Evolutionary conservation across 192 early-diverging fungal species (phyloP).

Genomic region (Pilaira anomala): DNA sequence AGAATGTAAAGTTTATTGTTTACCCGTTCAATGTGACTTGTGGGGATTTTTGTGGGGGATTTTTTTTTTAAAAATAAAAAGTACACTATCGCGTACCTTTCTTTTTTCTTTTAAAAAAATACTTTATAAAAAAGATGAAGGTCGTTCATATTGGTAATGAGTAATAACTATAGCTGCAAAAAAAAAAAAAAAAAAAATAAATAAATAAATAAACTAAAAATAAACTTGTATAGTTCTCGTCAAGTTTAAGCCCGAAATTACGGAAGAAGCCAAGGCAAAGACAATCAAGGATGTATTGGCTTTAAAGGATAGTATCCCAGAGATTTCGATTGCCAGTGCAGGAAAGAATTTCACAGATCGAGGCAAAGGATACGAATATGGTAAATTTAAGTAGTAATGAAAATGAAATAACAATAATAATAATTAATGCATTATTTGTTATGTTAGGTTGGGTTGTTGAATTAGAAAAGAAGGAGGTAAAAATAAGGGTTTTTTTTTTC

Average conservation of each 20-base stretch:
- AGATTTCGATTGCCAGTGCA: slow-evolving; percentile 22
- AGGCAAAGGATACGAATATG: slow-evolving; percentile 31
- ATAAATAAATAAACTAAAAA: not conserved
- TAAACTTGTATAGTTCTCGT: slow-evolving; percentile 18
- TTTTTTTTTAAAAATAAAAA: no score
- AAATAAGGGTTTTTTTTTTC: not conserved
- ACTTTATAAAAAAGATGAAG: slow-evolving; percentile 13
- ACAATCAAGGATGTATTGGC: slow-evolving; percentile 20
- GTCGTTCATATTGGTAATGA: slow-evolving; percentile 24
- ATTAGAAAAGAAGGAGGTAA: slow-evolving; percentile 34
- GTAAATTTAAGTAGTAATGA: not conserved
- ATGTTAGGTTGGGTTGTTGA: slow-evolving; percentile 39
- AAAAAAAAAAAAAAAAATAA: not conserved
- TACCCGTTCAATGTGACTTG: no score
- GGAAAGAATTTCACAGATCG: slow-evolving; percentile 34
- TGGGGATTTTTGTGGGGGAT: no score
- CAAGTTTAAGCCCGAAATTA: slow-evolving; percentile 29
- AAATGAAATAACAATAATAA: not conserved
- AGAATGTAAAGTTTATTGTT: no score
- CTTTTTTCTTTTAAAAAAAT: not conserved
- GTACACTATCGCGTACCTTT: not conserved
- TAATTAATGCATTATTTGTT: not conserved
- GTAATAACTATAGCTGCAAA: not conserved
- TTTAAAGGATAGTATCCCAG: slow-evolving; percentile 28
- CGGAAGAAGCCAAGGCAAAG: slow-evolving; percentile 17